Conservation (phyloP, 192 early-diverging fungal species). For the Coemansia sp. region DNA sequence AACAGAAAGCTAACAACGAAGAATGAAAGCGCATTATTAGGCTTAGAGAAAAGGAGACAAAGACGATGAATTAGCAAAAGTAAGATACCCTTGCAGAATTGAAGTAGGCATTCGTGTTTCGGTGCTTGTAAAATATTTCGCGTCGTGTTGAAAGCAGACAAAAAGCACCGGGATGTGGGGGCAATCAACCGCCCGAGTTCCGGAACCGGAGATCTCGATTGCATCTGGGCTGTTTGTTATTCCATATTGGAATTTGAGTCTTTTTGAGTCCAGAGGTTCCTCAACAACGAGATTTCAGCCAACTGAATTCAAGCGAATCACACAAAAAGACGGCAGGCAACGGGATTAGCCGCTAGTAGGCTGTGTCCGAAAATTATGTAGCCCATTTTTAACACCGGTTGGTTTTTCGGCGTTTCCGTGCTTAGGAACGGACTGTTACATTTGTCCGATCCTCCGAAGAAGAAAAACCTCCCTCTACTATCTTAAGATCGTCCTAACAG, state of each 20-base stretch:
- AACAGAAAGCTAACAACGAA: background rate
- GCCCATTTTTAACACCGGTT: background rate
- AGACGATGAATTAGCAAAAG: constrained; percentile 1
- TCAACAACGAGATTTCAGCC: no score
- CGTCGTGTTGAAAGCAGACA: background rate
- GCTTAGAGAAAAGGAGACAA: background rate
- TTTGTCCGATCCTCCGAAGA: constrained; percentile 1
- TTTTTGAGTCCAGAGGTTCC: no score
- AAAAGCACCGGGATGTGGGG: background rate
- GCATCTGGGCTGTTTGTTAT: background rate
- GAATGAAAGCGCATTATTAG: background rate
- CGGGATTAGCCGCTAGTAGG: no score
- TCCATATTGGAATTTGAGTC: no score
- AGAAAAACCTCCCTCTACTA: no score
- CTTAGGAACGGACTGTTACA: background rate
- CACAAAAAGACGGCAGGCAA: no score
- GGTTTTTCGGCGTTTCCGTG: background rate
- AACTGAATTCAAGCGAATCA: no score
- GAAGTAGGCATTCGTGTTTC: background rate
- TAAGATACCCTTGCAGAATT: background rate
- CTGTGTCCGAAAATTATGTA: no score
- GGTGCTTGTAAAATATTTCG: background rate
- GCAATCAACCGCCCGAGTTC: background rate
- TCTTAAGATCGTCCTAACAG: no score
- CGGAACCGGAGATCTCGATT: background rate